A percentile compares a stretch with the other conserved stretches of the same genome.
phyloP scores from a whole-genome alignment of 2,329 filamentous ascomycete species.

The Kalmusia sp. region DNA sequence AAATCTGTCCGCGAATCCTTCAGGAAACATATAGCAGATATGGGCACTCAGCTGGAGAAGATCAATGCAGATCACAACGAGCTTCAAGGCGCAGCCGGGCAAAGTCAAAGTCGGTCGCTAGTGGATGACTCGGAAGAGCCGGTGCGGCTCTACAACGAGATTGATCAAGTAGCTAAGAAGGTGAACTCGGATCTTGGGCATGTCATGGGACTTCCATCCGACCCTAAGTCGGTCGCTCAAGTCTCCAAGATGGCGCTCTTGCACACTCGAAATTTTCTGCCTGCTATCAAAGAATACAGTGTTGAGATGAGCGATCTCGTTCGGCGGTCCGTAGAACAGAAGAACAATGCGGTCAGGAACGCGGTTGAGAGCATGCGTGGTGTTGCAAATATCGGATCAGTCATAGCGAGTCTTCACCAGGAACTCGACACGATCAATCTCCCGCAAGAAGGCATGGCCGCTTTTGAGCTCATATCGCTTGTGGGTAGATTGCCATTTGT shows the following conservation, averaged over 20 bases:
- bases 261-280: constrained; percentile 69
- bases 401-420: constrained; percentile 74
- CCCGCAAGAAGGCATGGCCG: constrained; percentile 76
- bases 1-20: constrained; percentile 69
- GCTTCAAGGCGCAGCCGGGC: constrained; percentile 52
- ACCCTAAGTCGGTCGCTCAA: constrained; percentile 68
- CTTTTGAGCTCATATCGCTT: constrained; percentile 80
- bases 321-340: constrained; percentile 62
- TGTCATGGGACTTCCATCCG: constrained; percentile 71
- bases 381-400: constrained; percentile 80
- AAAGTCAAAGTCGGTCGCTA: constrained; percentile 59
- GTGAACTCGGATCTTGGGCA: constrained; percentile 86
- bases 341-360: constrained; percentile 71
- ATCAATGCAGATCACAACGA: constrained; percentile 53
- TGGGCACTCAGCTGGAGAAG: constrained; percentile 51
- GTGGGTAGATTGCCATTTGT: constrained; percentile 85
- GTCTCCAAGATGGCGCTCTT: constrained; percentile 69
- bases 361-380: constrained; percentile 79
- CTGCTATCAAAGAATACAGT: constrained; percentile 64
- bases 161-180: constrained; percentile 84
- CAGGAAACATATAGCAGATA: constrained; percentile 58
- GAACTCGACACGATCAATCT: constrained; percentile 76
- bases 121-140: constrained; percentile 69
- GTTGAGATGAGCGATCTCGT: constrained; percentile 63
- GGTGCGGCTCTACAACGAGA: constrained; percentile 77